Evolutionary conservation across 1,284 basidiomycete species (phyloP).

Genomic region (Athelia psychrophila): DNA sequence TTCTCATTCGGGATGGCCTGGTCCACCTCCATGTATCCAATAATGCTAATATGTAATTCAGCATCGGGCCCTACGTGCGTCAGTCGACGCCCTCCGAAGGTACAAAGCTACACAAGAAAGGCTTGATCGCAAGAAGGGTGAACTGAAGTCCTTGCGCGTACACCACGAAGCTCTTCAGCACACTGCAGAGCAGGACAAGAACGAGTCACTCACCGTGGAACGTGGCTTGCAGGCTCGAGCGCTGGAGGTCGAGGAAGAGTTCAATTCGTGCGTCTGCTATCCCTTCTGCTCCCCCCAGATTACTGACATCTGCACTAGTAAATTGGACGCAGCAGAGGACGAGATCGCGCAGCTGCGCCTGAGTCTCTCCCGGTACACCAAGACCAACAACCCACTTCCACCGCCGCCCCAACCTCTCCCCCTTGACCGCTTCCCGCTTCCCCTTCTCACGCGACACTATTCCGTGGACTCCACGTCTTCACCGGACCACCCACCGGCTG

Average conservation of each 20-base stretch:
- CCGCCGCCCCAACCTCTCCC: slow-evolving; percentile 45
- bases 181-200: slow-evolving; percentile 8
- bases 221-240: not conserved
- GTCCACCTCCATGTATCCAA: not conserved
- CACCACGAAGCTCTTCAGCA: slow-evolving; percentile 22
- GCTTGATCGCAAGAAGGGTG: slow-evolving; percentile 10
- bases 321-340: slow-evolving; percentile 26
- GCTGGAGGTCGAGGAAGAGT: not conserved
- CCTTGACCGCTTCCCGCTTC: slow-evolving; percentile 35
- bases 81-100: slow-evolving; percentile 23
- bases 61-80: slow-evolving; percentile 17
- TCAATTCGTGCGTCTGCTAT: not conserved
- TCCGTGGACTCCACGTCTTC: not conserved
- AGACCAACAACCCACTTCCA: slow-evolving; percentile 41
- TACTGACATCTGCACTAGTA: not conserved
- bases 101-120: slow-evolving; percentile 28
- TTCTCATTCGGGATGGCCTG: slow-evolving; percentile 2
- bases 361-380: slow-evolving; percentile 14
- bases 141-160: slow-evolving; percentile 21
- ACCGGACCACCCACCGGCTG: not conserved
- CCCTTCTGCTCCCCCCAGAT: not conserved
- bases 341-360: slow-evolving; percentile 23
- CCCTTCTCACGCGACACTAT: slow-evolving; percentile 21
- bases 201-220: not conserved
- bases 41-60: slow-evolving; percentile 12